Base-by-base conservation (phyloP, 495 filamentous ascomycete genomes). In the Peziza echinospora region DNA sequence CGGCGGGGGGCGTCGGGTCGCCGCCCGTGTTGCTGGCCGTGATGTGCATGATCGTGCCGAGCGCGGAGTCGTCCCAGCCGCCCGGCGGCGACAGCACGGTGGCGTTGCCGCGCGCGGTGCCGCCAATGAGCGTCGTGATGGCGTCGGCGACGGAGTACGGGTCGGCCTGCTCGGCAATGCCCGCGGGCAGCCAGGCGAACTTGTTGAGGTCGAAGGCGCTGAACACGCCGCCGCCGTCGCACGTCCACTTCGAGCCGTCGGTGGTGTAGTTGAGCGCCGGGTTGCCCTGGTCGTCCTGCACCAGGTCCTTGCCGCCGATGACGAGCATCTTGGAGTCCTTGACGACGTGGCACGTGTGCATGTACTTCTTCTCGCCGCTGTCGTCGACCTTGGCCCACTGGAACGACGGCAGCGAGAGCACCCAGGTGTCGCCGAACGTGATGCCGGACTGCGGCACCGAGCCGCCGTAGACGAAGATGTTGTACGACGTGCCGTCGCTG, bases 401-500 rank as follows among this genome's bases (percentile, higher is more conserved):
- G 21, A 43, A 43, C 16, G n/a, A 19, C 11, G 41, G 41, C 11
- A 43, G 16, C 4, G 41, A 43, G 21, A 43, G 41, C 16, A 19
- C 41, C 41, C 41, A 43, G n/a, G 21, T 23, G n/a, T 43, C 41
- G n/a, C 41, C 41, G 22, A 19, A 43, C 41, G 11, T 21, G 11
- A 11, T 11, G 11, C 21, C 21, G 2, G 5, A 2, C 2, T n/a
- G 21, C n/a, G 16, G 10, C 16, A 21, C 10, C 11, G 10, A 10
- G 2, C 41, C 41, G 5, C 41, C 41, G 10, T 19, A 43, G 5
- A 43, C 41, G 22, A 21, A 43, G 21, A 43, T 22, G 21, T 82
- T 76, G 56, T 77, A 76, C 34, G 67, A 73, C 5, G 69, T 71
- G 1, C 75, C 73, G 52, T 80, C 79, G 5, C 72, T 65, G 9